Base-by-base conservation (phyloP, 176 grass and related monocot genomes). In the Areca catechu region DNA sequence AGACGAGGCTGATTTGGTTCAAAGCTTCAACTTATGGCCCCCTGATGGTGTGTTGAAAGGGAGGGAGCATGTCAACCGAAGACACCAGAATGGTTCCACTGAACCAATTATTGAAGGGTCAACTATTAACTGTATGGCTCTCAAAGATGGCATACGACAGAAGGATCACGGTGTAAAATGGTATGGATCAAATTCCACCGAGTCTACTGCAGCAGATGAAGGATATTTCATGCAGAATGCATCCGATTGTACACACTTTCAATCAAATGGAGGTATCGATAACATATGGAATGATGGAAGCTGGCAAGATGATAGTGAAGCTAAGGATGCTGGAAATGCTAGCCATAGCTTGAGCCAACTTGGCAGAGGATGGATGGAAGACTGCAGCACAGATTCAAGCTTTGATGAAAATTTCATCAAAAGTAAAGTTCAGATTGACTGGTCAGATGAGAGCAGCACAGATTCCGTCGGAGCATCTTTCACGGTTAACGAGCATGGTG, bases 21-120 rank as follows among this genome's bases (percentile, higher is more conserved):
- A 60, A 19, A 15, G 56, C 49, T 60, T 43, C 34, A 43, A 12
- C 9, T 43, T 43, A 43, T 43, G 71, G 14, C 67, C 73, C n/a
- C 22, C 70, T 65, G 69, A 82, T 60, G 64, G 49, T 63, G 73
- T 58, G 60, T 74, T 72, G 57, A 63, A 79, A 10, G 21, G 51
- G 62, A 63, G 54, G 51, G 63, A 5, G 24, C 29, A 62, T 5
- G 58, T 60, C 16, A 25, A 12, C 23, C 53, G 4, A 0, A 0
- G 22, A 54, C 22, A 61, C 53, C 21, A 29, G 48, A 62, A 52
- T 22, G 19, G 61, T 60, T 24, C 25, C 58, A 53, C 49, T 4
- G 54, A 49, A 2, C 14, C 49, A 60, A 20, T n/a, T n/a, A 55
- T 58, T 70, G 54, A 66, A 55, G 54, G 21, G 69, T 56, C 65